Evolutionary conservation across 768 basidiomycete genomes (phyloP).

Genomic region (Boletellus emodensis): DNA sequence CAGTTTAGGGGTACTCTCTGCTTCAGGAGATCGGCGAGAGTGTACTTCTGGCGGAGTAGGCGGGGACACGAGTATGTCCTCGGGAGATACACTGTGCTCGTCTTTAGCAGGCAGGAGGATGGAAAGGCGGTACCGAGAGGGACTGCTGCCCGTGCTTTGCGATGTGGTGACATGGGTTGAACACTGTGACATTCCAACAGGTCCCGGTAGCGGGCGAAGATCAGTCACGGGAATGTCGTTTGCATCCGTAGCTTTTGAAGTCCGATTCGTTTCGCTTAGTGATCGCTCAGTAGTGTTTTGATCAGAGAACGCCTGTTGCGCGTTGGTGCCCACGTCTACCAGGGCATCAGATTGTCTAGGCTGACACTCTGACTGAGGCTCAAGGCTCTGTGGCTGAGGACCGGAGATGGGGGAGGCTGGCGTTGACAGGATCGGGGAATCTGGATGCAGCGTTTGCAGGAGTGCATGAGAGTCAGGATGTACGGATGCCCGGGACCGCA

Average conservation of each 20-base stretch:
- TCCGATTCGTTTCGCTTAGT: not conserved
- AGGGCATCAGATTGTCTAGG: not conserved
- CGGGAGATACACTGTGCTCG: not conserved
- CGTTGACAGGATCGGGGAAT: not conserved
- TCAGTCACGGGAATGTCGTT: not conserved
- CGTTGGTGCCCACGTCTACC: not conserved
- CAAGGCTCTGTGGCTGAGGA: slow-evolving; percentile 1
- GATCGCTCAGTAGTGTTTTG: not conserved
- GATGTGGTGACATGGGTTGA: not conserved
- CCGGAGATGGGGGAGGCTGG: slow-evolving; percentile 9
- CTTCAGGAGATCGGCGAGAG: slow-evolving; percentile 9
- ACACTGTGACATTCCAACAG: not conserved
- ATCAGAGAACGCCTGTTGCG: not conserved
- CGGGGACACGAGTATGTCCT: not conserved
- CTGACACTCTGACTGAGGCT: not conserved
- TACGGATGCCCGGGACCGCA: not conserved
- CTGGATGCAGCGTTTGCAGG: not conserved
- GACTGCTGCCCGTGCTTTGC: slow-evolving; percentile 7
- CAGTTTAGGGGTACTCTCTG: slow-evolving; percentile 1
- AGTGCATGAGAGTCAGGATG: slow-evolving; percentile 1
- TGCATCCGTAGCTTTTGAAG: not conserved
- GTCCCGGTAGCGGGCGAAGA: not conserved
- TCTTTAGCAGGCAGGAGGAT: slow-evolving; percentile 1
- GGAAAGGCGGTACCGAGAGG: slow-evolving; percentile 14
- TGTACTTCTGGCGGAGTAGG: slow-evolving; percentile 2